Percentiles rank a stretch among this genome's conserved stretches.
phyloP scores from a whole-genome alignment of 2,329 filamentous ascomycete species.

The Pyrenochaeta sp. region DNA sequence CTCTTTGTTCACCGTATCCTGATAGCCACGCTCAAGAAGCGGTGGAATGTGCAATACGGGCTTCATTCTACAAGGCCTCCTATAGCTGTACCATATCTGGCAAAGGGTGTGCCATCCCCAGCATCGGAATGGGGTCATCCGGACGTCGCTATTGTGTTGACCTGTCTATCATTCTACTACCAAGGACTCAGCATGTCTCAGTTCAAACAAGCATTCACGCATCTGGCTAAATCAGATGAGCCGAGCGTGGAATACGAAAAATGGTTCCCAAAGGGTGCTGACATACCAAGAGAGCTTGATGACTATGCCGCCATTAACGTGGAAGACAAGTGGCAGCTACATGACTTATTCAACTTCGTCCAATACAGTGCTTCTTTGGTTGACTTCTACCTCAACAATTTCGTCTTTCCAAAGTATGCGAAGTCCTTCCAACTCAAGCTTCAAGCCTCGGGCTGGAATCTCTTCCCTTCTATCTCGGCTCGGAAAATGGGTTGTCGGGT shows the following conservation, averaged over 20 bases:
- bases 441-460: slow-evolving; percentile 73
- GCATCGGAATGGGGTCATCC: slow-evolving; percentile 75
- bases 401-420: slow-evolving; percentile 71
- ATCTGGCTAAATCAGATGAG: slow-evolving; percentile 65
- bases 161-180: slow-evolving; percentile 69
- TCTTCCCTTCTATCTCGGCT: slow-evolving; percentile 58
- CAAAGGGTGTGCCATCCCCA: slow-evolving; percentile 70
- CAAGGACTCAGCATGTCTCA: slow-evolving; percentile 62
- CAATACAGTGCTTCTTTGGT: slow-evolving; percentile 62
- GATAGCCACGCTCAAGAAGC: slow-evolving; percentile 66
- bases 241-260: slow-evolving; percentile 65
- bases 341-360: slow-evolving; percentile 47
- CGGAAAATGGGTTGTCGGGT: slow-evolving; percentile 52
- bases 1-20: slow-evolving; percentile 69
- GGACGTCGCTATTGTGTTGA: slow-evolving; percentile 58
- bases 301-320: slow-evolving; percentile 69
- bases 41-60: slow-evolving; percentile 72
- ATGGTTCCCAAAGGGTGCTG: slow-evolving; percentile 57
- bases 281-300: slow-evolving; percentile 57
- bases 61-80: slow-evolving; percentile 59
- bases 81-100: slow-evolving; percentile 70
- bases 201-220: slow-evolving; percentile 60
- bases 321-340: slow-evolving; percentile 61
- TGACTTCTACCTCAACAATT: slow-evolving; percentile 71
- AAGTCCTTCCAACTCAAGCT: slow-evolving; percentile 72